Evolutionary conservation across 495 filamentous ascomycete species (phyloP).

Genomic region (Parathielavia appendiculata): DNA sequence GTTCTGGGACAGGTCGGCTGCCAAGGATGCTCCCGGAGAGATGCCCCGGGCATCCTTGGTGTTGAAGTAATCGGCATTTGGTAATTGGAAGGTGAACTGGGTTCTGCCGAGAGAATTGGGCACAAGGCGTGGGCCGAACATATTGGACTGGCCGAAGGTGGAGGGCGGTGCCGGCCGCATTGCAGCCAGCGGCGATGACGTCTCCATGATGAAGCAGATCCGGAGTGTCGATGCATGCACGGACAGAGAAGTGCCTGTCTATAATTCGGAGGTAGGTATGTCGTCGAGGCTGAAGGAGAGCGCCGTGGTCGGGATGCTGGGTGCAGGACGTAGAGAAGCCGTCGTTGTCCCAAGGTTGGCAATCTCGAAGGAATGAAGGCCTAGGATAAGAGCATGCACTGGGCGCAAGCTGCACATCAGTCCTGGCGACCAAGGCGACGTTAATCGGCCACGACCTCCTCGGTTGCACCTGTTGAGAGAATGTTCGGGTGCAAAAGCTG

Average conservation of each 20-base stretch:
- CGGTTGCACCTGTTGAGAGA: conserved; percentile 8
- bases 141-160: conserved; percentile 39
- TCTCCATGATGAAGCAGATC: conserved; percentile 59
- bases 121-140: conserved; percentile 43
- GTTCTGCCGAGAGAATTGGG: conserved; percentile 60
- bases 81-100: conserved; percentile 44
- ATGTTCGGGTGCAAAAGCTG: conserved; percentile 12
- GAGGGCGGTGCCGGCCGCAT: conserved; percentile 74
- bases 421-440: conserved; percentile 5
- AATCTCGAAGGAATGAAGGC: neutral
- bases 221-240: conserved; percentile 3
- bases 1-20: conserved; percentile 92
- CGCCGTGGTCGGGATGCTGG: neutral
- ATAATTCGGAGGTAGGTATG: neutral
- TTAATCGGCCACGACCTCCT: conserved; percentile 16
- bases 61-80: conserved; percentile 67
- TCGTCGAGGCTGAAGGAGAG: neutral
- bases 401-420: conserved; percentile 16
- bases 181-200: conserved; percentile 88
- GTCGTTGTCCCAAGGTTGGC: neutral
- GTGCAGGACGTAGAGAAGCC: neutral
- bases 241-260: neutral
- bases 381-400: conserved; percentile 8
- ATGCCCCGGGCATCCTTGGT: conserved; percentile 71
- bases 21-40: conserved; percentile 83